Conservation (phyloP, 2,329 filamentous ascomycete genomes). For the Neonectria sp. region DNA sequence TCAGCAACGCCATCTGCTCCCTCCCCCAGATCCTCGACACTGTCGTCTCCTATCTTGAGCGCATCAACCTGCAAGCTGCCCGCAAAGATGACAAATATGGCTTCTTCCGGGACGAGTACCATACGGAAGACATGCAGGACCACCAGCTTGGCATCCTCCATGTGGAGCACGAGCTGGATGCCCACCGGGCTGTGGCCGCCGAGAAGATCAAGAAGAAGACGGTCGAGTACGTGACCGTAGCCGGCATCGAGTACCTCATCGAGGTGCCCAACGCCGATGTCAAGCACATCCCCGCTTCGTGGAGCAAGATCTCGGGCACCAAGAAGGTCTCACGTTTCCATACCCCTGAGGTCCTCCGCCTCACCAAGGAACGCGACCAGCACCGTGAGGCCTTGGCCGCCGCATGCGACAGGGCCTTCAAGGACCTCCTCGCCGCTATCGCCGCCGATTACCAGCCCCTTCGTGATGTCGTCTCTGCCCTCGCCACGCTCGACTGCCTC, state of each 20-base stretch:
- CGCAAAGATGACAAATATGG: constrained; percentile 91
- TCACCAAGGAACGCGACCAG: constrained; percentile 91
- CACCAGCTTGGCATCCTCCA: constrained; percentile 93
- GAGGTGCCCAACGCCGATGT: constrained; percentile 88
- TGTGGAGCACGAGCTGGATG: constrained; percentile 89
- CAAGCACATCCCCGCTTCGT: constrained; percentile 92
- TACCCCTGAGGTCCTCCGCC: constrained; percentile 87
- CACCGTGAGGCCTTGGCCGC: constrained; percentile 94
- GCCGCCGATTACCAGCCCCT: constrained; percentile 89
- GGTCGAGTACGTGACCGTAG: constrained; percentile 85
- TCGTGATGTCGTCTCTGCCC: constrained; percentile 87
- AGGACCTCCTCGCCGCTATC: constrained; percentile 79
- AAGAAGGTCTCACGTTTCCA: constrained; percentile 95
- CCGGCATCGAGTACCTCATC: constrained; percentile 94
- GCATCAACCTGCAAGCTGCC: constrained; percentile 88
- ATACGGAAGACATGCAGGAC: constrained; percentile 90
- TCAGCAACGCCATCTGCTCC: constrained; percentile 80
- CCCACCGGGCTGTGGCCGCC: constrained; percentile 80
- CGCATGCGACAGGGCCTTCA: constrained; percentile 90
- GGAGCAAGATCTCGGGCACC: constrained; percentile 95
- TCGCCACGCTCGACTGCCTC: constrained; percentile 91
- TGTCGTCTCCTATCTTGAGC: constrained; percentile 83
- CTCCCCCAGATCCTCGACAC: constrained; percentile 83
- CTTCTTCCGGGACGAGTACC: constrained; percentile 90
- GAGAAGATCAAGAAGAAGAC: constrained; percentile 78